A percentile compares a stretch with the other conserved stretches of the same genome.
These are phyloP conservation scores for Ascodesmis nigricans DNA, from an alignment of 495 filamentous ascomycete genomes.

Conservation along the genomic window DNA sequence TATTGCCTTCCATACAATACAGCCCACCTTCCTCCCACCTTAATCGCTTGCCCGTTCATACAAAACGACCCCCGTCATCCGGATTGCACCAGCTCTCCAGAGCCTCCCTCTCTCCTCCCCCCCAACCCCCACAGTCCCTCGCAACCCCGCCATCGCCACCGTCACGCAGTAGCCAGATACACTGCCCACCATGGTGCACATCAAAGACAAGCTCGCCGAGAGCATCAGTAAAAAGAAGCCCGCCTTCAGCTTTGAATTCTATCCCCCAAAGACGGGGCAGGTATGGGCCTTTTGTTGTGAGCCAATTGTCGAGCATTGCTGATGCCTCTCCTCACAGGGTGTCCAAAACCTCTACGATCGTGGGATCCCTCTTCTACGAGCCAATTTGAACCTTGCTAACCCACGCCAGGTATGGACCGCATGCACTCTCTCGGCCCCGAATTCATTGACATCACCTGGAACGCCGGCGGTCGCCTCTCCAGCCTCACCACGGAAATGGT, in stretches of 20 bases:
- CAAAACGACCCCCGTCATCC: conserved; percentile 1
- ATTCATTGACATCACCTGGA: conserved; percentile 98
- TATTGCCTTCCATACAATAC: not conserved
- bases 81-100: conserved; percentile 1
- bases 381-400: conserved; percentile 3
- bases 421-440: conserved; percentile 86
- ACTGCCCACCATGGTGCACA: conserved; percentile 33
- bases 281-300: conserved; percentile 18
- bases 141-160: too few species aligned
- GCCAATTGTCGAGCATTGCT: not conserved
- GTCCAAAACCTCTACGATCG: conserved; percentile 98
- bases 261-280: conserved; percentile 95
- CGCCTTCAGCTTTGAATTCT: conserved; percentile 98
- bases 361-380: conserved; percentile 8
- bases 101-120: conserved; percentile 4
- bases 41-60: conserved; percentile 5
- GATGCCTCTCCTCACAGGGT: conserved; percentile 31
- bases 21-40: conserved; percentile 2
- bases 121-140: not conserved
- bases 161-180: too few species aligned
- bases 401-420: conserved; percentile 52
- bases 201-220: conserved; percentile 76
- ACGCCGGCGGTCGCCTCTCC: conserved; percentile 75
- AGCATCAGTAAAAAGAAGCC: conserved; percentile 43
- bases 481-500: conserved; percentile 97